These are phyloP conservation scores for Psophocarpus tetragonolobus DNA, from an alignment of 306 rosid genomes.

Conservation along the genomic window DNA sequence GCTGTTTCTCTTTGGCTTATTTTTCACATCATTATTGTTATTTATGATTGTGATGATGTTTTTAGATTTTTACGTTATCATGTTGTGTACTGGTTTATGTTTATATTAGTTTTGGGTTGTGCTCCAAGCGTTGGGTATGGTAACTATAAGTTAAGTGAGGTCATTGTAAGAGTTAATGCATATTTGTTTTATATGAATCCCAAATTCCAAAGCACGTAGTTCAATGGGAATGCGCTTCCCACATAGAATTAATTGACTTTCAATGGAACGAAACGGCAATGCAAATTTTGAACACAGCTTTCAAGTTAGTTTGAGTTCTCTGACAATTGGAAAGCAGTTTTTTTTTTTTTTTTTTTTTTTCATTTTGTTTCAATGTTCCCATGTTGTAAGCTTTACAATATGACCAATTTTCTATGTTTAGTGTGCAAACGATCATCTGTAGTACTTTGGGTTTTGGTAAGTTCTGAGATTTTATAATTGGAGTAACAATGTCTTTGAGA, in stretches of 20 bases:
- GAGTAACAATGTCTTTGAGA: too few species aligned
- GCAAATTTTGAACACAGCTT: too few species aligned
- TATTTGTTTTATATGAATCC: too few species aligned
- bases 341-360: not conserved
- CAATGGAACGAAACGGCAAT: too few species aligned
- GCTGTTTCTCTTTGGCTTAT: not conserved
- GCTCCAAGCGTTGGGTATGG: not conserved
- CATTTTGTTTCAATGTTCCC: not conserved
- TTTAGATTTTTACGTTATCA: not conserved
- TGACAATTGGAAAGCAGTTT: not conserved
- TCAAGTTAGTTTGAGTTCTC: too few species aligned
- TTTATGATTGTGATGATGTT: not conserved
- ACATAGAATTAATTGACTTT: too few species aligned
- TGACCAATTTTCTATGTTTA: not conserved
- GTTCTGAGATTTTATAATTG: too few species aligned
- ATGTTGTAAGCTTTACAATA: not conserved
- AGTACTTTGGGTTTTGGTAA: not conserved
- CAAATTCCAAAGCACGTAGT: too few species aligned
- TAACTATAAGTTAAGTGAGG: not conserved
- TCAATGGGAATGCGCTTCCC: too few species aligned
- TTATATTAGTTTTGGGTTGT: not conserved
- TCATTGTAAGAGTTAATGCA: not conserved
- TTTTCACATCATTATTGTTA: not conserved
- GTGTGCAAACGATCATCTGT: not conserved
- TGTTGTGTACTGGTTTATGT: not conserved